Conservation (phyloP, 805 yeast species). For the Candida ficus region DNA sequence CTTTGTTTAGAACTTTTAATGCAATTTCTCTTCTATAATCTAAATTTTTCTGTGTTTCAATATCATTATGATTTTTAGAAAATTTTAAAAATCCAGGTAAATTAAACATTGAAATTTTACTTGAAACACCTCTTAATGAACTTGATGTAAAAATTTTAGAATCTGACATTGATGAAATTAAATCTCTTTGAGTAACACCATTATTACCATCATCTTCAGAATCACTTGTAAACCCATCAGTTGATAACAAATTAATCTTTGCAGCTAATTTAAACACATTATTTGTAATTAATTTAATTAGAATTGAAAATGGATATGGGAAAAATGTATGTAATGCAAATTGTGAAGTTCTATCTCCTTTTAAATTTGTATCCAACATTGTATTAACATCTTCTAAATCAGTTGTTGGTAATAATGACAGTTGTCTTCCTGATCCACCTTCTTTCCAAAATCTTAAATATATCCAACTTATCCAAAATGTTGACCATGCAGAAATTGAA, state of each 20-base stretch:
- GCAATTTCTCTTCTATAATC: conserved; percentile 39
- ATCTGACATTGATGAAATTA: conserved; percentile 30
- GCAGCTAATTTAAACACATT: conserved; percentile 23
- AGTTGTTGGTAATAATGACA: conserved; percentile 37
- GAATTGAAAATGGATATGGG: conserved; percentile 33
- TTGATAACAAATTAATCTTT: conserved; percentile 23
- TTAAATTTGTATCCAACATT: conserved; percentile 3
- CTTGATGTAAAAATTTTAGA: conserved; percentile 36
- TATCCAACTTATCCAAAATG: conserved; percentile 35
- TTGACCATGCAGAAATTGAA: conserved; percentile 14
- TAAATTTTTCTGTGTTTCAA: conserved; percentile 16
- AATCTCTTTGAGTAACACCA: conserved; percentile 16
- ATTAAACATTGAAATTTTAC: conserved; percentile 27
- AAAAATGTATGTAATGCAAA: conserved; percentile 35
- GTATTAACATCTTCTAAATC: conserved; percentile 20
- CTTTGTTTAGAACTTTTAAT: conserved; percentile 14
- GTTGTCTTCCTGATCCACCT: conserved; percentile 38
- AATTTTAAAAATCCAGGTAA: not conserved
- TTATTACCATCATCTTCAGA: conserved; percentile 22
- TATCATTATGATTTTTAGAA: not conserved
- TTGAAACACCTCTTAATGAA: conserved; percentile 35
- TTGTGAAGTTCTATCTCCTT: conserved; percentile 22
- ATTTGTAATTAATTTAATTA: conserved; percentile 22
- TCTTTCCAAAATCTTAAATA: conserved; percentile 35
- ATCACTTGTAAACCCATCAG: conserved; percentile 18